phyloP scores from a whole-genome alignment of 805 yeast species.

The Wickerhamiella nectarea region DNA sequence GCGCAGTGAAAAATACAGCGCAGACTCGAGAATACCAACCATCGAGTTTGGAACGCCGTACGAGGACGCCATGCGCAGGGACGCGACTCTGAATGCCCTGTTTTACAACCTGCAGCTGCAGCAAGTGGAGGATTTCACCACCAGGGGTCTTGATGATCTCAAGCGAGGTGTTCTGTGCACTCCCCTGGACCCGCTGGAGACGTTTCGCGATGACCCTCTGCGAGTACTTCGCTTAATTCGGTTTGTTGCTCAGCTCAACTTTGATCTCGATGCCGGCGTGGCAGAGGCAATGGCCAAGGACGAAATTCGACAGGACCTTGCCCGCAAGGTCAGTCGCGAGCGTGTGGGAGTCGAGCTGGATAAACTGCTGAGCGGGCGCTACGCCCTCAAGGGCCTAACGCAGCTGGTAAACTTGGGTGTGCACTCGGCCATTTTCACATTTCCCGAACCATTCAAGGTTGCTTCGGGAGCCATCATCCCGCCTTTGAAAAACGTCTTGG shows the following conservation, averaged over 20 bases:
- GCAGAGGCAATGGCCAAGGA: slow-evolving; percentile 46
- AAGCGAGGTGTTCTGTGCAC: slow-evolving; percentile 61
- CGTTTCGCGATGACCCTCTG: slow-evolving; percentile 89
- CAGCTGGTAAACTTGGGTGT: slow-evolving; percentile 44
- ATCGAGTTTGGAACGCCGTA: slow-evolving; percentile 78
- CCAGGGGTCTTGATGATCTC: slow-evolving; percentile 60
- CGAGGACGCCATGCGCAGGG: slow-evolving; percentile 85
- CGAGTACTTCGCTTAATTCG: slow-evolving; percentile 75
- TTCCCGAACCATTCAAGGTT: slow-evolving; percentile 13
- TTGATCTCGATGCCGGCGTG: slow-evolving; percentile 46
- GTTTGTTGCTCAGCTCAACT: slow-evolving; percentile 69
- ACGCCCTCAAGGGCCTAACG: slow-evolving; percentile 50
- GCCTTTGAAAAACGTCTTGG: slow-evolving; percentile 17
- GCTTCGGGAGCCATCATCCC: slow-evolving; percentile 1
- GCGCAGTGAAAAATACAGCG: slow-evolving; percentile 74
- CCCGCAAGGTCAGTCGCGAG: slow-evolving; percentile 72
- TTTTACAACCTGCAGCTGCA: slow-evolving; percentile 66
- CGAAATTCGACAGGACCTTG: slow-evolving; percentile 44
- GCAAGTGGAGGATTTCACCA: slow-evolving; percentile 74
- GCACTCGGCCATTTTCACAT: slow-evolving; percentile 42
- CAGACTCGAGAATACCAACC: slow-evolving; percentile 72
- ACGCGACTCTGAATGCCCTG: slow-evolving; percentile 87
- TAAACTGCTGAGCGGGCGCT: slow-evolving; percentile 54
- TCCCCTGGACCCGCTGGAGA: slow-evolving; percentile 71
- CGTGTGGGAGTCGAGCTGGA: slow-evolving; percentile 76